Percentiles rank a stretch among this genome's conserved stretches.
Conservation (phyloP, 495 filamentous ascomycete species). For the Pyronema domesticum region DNA sequence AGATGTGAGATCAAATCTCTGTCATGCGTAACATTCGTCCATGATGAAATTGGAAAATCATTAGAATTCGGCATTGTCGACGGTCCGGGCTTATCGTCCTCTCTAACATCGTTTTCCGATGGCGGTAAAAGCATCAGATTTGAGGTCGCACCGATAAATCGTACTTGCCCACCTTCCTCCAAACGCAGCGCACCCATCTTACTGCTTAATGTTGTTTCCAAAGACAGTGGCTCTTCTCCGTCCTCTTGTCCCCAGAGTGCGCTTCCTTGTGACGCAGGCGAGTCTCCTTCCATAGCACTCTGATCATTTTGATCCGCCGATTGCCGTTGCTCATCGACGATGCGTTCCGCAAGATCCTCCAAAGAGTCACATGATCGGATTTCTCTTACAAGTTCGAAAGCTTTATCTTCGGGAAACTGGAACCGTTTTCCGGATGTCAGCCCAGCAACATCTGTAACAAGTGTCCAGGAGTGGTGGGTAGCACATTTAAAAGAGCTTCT, state of each 20-base stretch:
- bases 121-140: constrained; percentile 69
- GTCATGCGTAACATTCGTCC: constrained; percentile 76
- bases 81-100: constrained; percentile 25
- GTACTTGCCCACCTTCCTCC: constrained; percentile 64
- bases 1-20: constrained; percentile 65
- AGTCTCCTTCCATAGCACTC: constrained; percentile 24
- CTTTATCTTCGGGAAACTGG: constrained; percentile 57
- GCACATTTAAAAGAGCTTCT: constrained; percentile 66
- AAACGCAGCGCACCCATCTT: constrained; percentile 83
- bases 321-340: constrained; percentile 9
- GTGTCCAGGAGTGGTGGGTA: background rate
- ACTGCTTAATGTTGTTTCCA: constrained; percentile 71
- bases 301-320: constrained; percentile 7
- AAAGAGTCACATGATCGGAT: constrained; percentile 86
- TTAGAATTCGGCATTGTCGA: constrained; percentile 25
- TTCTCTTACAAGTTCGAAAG: constrained; percentile 59
- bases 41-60: constrained; percentile 49
- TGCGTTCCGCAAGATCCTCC: constrained; percentile 62
- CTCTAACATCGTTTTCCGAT: constrained; percentile 30
- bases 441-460: background rate
- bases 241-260: constrained; percentile 22
- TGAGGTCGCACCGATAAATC: constrained; percentile 88
- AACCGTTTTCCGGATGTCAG: background rate
- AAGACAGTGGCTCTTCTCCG: constrained; percentile 35
- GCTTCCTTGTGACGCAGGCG: constrained; percentile 2